Evolutionary conservation across 495 filamentous ascomycete species (phyloP).

Genomic region (Daldinia decipiens): DNA sequence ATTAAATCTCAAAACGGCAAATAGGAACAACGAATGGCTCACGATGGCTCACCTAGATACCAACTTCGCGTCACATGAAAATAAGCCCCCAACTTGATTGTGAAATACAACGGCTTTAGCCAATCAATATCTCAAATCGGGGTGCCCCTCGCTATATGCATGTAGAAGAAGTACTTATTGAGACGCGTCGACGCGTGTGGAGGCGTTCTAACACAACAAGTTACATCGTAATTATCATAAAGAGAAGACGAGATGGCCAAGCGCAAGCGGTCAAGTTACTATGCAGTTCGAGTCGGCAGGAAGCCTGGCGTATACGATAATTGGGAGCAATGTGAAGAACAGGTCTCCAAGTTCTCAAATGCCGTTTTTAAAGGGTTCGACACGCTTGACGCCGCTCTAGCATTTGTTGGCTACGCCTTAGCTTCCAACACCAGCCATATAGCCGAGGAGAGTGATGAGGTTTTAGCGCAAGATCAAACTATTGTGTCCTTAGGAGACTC

Average conservation of each 20-base stretch:
- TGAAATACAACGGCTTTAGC: too few relatives aligned
- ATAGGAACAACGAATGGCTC: too few relatives aligned
- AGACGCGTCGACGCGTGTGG: constrained; percentile 21
- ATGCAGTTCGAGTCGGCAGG: constrained; percentile 39
- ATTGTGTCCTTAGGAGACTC: neutral
- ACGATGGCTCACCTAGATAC: too few relatives aligned
- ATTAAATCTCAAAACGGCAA: too few relatives aligned
- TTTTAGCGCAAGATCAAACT: neutral
- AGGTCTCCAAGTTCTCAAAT: constrained; percentile 27
- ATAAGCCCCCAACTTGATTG: too few relatives aligned
- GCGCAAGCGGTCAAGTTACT: constrained; percentile 27
- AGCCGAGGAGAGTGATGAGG: neutral
- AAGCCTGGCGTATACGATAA: constrained; percentile 34
- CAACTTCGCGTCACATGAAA: too few relatives aligned
- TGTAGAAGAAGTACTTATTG: constrained; percentile 1
- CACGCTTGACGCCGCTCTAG: constrained; percentile 27
- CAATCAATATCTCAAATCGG: too few relatives aligned
- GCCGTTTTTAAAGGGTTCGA: constrained; percentile 35
- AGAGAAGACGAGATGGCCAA: constrained; percentile 29
- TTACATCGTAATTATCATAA: neutral
- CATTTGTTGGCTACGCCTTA: constrained; percentile 28
- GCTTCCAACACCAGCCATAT: neutral
- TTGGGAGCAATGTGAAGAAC: constrained; percentile 36
- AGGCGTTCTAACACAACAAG: neutral
- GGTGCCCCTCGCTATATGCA: neutral